Conservation (phyloP, 2,329 filamentous ascomycete species). For the Helminthosporium solani region DNA sequence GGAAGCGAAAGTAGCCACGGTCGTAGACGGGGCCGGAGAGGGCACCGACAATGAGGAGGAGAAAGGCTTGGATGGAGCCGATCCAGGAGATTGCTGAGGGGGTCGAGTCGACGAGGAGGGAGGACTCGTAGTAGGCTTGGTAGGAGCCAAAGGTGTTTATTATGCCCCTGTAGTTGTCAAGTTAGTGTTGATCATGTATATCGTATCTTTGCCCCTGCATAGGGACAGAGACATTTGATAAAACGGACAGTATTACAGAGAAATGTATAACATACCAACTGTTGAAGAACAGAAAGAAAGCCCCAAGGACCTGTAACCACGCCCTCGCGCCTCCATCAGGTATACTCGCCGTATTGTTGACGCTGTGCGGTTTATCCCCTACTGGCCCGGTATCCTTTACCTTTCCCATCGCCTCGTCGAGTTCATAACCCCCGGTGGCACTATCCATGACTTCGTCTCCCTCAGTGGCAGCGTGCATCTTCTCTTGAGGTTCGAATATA, state of each 20-base stretch:
- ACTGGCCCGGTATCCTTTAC: slow-evolving; percentile 14
- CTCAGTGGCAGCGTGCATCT: slow-evolving; percentile 16
- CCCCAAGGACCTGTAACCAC: slow-evolving; percentile 51
- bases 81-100: slow-evolving; percentile 53
- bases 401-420: neutral
- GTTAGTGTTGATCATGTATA: neutral
- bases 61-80: slow-evolving; percentile 50
- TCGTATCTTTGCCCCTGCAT: no score
- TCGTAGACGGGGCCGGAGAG: slow-evolving; percentile 54
- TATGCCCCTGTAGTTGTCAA: slow-evolving; percentile 28
- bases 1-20: slow-evolving; percentile 48
- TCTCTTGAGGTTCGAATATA: slow-evolving; percentile 10
- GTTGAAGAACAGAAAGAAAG: slow-evolving; percentile 53
- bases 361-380: slow-evolving; percentile 29
- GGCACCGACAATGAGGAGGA: slow-evolving; percentile 49
- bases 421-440: neutral
- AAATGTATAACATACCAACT: slow-evolving; percentile 41
- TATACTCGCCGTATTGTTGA: slow-evolving; percentile 46
- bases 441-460: slow-evolving; percentile 1
- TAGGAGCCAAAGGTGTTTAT: slow-evolving; percentile 53
- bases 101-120: slow-evolving; percentile 41
- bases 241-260: neutral
- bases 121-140: slow-evolving; percentile 51
- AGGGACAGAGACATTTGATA: no score
- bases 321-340: slow-evolving; percentile 50